These are phyloP conservation scores for Trichophyton benhamiae DNA, from an alignment of 2,329 filamentous ascomycete genomes.

Conservation along the genomic window DNA sequence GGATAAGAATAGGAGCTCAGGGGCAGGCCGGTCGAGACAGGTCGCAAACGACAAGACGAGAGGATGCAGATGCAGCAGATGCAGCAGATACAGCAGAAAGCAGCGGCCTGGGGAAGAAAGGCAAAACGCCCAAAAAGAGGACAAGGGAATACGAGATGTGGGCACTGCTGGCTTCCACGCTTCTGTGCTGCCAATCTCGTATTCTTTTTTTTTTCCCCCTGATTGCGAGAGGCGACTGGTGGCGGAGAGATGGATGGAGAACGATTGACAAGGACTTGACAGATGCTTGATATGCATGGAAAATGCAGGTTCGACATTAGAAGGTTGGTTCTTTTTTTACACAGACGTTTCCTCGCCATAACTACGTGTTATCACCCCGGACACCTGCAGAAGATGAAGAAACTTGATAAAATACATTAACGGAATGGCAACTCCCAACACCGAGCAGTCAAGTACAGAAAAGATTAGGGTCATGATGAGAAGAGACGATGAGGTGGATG, in stretches of 20 bases:
- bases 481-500: background rate
- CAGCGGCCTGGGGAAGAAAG: background rate
- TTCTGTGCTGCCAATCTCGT: background rate
- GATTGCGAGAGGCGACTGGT: background rate
- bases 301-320: background rate
- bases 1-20: background rate
- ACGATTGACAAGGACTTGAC: background rate
- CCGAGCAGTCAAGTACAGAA: background rate
- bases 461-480: background rate
- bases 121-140: background rate
- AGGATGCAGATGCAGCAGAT: too few relatives aligned
- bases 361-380: too few relatives aligned
- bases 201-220: background rate
- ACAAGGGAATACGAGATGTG: background rate
- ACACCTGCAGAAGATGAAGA: background rate
- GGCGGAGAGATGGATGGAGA: background rate
- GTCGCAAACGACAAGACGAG: background rate
- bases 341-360: background rate
- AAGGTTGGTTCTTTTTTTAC: background rate
- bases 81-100: too few relatives aligned
- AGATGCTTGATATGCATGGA: background rate
- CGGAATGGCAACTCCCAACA: background rate
- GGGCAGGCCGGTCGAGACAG: background rate
- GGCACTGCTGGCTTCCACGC: slow-evolving; percentile 1
- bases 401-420: background rate